phyloP scores from a whole-genome alignment of 2,329 filamentous ascomycete species.

The Colletotrichum sp. region DNA sequence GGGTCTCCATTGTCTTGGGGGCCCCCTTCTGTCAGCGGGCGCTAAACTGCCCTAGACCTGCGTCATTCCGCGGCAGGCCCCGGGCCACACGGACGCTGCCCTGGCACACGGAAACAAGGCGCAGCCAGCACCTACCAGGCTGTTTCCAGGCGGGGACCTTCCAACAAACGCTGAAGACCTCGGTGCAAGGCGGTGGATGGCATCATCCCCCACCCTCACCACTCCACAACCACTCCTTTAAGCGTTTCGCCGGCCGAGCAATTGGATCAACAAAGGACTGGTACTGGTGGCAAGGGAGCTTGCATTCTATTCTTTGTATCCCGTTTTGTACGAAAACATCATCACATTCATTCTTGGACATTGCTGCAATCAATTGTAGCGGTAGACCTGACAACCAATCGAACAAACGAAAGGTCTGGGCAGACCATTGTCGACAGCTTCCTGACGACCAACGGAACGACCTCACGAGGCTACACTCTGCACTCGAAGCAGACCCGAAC shows the following conservation, averaged over 20 bases:
- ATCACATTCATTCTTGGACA: neutral
- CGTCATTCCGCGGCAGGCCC: neutral
- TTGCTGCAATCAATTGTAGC: neutral
- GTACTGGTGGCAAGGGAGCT: neutral
- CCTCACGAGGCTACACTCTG: neutral
- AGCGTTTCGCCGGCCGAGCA: neutral
- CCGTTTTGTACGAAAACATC: neutral
- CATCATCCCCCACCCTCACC: slow-evolving; percentile 7
- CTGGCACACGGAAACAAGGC: neutral
- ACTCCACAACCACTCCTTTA: neutral
- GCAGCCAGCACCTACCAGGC: neutral
- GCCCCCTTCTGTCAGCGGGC: neutral
- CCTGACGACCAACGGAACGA: neutral
- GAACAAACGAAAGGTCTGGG: neutral
- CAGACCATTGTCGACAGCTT: neutral
- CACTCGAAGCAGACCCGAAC: neutral
- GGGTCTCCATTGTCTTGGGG: neutral
- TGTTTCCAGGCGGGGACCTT: neutral
- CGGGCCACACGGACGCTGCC: neutral
- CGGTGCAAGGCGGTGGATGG: neutral
- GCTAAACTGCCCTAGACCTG: neutral
- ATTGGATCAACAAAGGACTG: neutral
- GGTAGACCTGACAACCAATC: neutral
- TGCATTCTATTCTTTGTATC: neutral
- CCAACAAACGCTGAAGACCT: neutral